phyloP scores from a whole-genome alignment of 2,329 filamentous ascomycete species.

The Trichoderma sp. region DNA sequence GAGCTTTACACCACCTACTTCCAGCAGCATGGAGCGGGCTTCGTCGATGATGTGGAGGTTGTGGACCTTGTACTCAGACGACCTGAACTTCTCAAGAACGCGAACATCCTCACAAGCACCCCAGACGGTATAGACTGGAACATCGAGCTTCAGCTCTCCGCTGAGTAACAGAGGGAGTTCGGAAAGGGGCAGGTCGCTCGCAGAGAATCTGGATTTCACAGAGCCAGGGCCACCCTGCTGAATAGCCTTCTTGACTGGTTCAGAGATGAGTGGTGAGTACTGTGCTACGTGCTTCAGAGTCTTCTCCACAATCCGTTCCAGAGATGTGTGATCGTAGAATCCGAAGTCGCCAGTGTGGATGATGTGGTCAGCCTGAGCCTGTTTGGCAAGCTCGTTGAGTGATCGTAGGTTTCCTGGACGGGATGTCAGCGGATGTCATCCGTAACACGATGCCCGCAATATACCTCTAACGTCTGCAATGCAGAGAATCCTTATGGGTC shows the following conservation, averaged over 20 bases:
- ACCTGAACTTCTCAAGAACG: conserved; percentile 94
- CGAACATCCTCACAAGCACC: conserved; percentile 98
- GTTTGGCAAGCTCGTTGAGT: conserved; percentile 92
- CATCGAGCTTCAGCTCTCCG: conserved; percentile 85
- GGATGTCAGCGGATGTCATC: conserved; percentile 1
- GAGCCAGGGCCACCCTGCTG: conserved; percentile 66
- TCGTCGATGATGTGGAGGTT: conserved; percentile 99
- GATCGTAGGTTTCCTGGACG: conserved; percentile 85
- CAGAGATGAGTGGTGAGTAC: conserved; percentile 90
- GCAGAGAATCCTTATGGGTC: conserved; percentile 65
- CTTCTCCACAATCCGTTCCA: conserved; percentile 98
- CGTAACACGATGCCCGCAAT: not conserved
- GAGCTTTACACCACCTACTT: conserved; percentile 93
- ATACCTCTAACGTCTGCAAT: conserved; percentile 71
- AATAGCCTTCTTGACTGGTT: conserved; percentile 68
- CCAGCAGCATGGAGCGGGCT: conserved; percentile 90
- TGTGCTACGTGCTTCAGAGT: conserved; percentile 98
- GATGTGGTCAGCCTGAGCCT: conserved; percentile 93
- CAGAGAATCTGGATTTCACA: conserved; percentile 80
- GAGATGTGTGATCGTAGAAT: conserved; percentile 94
- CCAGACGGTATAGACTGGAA: conserved; percentile 98
- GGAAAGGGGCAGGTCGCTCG: conserved; percentile 83
- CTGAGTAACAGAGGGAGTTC: conserved; percentile 86
- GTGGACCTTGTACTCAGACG: conserved; percentile 94
- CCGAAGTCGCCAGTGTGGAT: conserved; percentile 99